Evolutionary conservation across 257 asterid species (phyloP), one percentile per base, ranked within the genome.

Genomic region (Solanum appendiculatum): DNA sequence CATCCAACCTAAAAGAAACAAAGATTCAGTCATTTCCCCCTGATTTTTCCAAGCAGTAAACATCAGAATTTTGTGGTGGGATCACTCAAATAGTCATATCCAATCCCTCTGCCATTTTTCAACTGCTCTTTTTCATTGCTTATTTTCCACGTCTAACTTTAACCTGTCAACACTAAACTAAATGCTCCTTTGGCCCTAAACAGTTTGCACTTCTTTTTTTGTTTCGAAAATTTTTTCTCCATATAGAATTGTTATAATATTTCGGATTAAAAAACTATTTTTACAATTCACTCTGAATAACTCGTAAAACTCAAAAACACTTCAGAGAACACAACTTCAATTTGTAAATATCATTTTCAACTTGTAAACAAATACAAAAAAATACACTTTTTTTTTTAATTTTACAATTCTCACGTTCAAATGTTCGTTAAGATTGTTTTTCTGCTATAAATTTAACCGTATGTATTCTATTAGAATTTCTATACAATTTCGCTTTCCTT

Each of bases 131-230:
- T 82, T 84, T 87, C 75, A 31, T 73, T 36, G 90, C 93, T 89
- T 89, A 89, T 91, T 88, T 91, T 89, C 87, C 92, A 89, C 92
- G 92, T 88, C 82, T 90, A 85, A 90, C 92, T 78, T 39, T 60
- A 60, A n/a, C 69, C 16, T 60, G 69, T 60, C 69, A 5, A 60
- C 69, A 60, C 31, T 23, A 60, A 60, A 60, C 31, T n/a, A 60
- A 60, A 60, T 60, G 69, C 15, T 9, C 68, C 29, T 58, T 58
- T 58, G 12, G 14, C 29, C 68, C 31, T 18, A 56, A 7, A 56
- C 25, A 56, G 64, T 56, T 21, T 56, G 11, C 13, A 56, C 64
- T 21, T 8, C 2, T 2, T 0, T 3, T 21, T 56, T 10, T 54
- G 20, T 7, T 20, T 56, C 5, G 2, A 20, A 20, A 54, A 56